These are phyloP conservation scores for Penicillium verhagenii DNA, from an alignment of 495 filamentous ascomycete species.

Conservation along the genomic window DNA sequence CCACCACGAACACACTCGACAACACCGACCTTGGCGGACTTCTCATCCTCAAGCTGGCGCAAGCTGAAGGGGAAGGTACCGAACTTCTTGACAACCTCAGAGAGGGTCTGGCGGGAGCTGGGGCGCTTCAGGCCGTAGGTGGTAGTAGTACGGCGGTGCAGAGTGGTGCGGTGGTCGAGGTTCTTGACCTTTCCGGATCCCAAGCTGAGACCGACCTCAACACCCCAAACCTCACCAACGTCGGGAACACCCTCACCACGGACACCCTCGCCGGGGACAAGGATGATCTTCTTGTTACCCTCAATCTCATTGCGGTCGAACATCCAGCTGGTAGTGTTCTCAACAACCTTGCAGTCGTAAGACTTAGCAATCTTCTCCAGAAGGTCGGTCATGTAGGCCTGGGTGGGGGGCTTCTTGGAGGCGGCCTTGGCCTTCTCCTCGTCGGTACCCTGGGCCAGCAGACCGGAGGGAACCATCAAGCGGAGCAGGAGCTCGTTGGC, in stretches of 20 bases:
- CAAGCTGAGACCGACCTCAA: slow-evolving; percentile 88
- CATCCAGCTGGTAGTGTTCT: slow-evolving; percentile 95
- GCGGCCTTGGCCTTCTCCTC: slow-evolving; percentile 94
- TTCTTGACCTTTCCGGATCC: slow-evolving; percentile 94
- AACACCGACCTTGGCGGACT: slow-evolving; percentile 92
- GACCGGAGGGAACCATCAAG: slow-evolving; percentile 83
- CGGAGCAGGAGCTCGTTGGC: slow-evolving; percentile 92
- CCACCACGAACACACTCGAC: slow-evolving; percentile 90
- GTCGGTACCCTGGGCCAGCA: slow-evolving; percentile 78
- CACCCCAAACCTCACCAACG: slow-evolving; percentile 94
- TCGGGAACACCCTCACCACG: slow-evolving; percentile 91
- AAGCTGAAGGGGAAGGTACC: slow-evolving; percentile 97
- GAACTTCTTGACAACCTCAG: slow-evolving; percentile 94
- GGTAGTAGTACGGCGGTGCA: slow-evolving; percentile 88
- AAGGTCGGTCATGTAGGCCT: slow-evolving; percentile 78
- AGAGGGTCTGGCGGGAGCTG: slow-evolving; percentile 84
- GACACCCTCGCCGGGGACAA: slow-evolving; percentile 74
- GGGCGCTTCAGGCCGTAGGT: slow-evolving; percentile 90
- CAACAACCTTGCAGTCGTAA: slow-evolving; percentile 90
- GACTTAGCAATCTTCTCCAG: slow-evolving; percentile 88
- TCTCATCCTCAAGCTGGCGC: slow-evolving; percentile 94
- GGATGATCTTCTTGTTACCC: slow-evolving; percentile 95
- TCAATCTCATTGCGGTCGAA: slow-evolving; percentile 98
- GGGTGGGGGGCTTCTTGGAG: slow-evolving; percentile 72
- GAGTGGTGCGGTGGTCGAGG: slow-evolving; percentile 78